Percentiles rank a stretch among this genome's conserved stretches.
phyloP scores from a whole-genome alignment of 2,329 filamentous ascomycete species.

The Polychaeton citri region DNA sequence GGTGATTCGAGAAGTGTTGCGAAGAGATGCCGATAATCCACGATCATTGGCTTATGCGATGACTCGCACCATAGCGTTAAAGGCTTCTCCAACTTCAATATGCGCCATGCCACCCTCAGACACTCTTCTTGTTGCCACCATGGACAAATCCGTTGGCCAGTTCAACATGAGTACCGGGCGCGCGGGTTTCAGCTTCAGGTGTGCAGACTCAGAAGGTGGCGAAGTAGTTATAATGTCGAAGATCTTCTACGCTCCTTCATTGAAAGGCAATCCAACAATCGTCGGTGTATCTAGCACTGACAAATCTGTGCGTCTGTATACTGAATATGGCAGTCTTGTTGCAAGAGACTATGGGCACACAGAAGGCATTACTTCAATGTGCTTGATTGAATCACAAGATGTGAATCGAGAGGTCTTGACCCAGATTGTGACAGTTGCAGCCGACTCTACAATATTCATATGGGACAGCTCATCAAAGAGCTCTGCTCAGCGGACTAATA shows the following conservation, averaged over 20 bases:
- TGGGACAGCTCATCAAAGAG: constrained; percentile 22
- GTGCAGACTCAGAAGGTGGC: constrained; percentile 62
- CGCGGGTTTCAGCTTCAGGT: constrained; percentile 62
- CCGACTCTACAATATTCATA: constrained; percentile 38
- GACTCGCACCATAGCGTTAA: constrained; percentile 64
- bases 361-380: constrained; percentile 77
- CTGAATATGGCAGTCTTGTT: constrained; percentile 63
- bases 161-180: constrained; percentile 45
- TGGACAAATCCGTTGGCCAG: constrained; percentile 50
- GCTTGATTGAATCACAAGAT: constrained; percentile 39
- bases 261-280: constrained; percentile 52
- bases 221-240: constrained; percentile 78
- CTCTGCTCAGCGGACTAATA: neutral
- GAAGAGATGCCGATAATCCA: constrained; percentile 45
- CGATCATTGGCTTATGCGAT: constrained; percentile 64
- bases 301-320: constrained; percentile 87
- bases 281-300: constrained; percentile 88
- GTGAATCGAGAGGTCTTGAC: constrained; percentile 4
- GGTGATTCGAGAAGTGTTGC: constrained; percentile 66
- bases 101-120: constrained; percentile 49
- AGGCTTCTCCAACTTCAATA: constrained; percentile 80
- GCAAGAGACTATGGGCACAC: constrained; percentile 92
- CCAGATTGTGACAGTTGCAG: constrained; percentile 34
- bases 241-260: constrained; percentile 48
- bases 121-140: constrained; percentile 44